phyloP scores from a whole-genome alignment of 192 early-diverging fungal species.

The Neocallimastix lanati region DNA sequence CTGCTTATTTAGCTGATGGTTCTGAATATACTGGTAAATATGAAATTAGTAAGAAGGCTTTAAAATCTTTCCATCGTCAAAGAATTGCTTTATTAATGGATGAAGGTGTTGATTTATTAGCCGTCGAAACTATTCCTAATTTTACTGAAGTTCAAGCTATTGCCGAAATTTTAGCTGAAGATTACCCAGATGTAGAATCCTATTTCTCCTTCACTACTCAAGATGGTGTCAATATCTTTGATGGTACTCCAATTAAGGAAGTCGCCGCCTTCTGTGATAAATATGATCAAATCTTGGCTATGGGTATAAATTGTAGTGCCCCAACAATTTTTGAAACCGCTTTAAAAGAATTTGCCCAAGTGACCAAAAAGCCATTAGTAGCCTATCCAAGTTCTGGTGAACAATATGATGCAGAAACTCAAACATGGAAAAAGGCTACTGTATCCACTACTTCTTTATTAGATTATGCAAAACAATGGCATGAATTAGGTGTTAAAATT shows the following conservation, averaged over 20 bases:
- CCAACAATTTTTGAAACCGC: conserved; percentile 5
- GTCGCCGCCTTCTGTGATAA: conserved; percentile 8
- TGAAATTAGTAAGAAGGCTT: conserved; percentile 10
- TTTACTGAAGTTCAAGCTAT: conserved; percentile 30
- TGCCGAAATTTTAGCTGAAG: conserved; percentile 10
- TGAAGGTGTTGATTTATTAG: conserved; percentile 27
- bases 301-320: conserved; percentile 49
- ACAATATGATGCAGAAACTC: conserved; percentile 14
- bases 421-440: conserved; percentile 7
- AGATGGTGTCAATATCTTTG: conserved; percentile 8
- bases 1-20: conserved; percentile 38
- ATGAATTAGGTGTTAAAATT: conserved; percentile 14
- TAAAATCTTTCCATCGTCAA: conserved; percentile 31
- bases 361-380: conserved; percentile 15
- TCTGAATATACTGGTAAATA: conserved; percentile 51
- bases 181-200: neutral
- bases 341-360: neutral
- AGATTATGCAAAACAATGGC: conserved; percentile 7
- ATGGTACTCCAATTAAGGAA: conserved; percentile 25
- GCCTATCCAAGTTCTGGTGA: conserved; percentile 34
- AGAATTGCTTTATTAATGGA: conserved; percentile 11
- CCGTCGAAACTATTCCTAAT: conserved; percentile 53
- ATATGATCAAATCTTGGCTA: conserved; percentile 13
- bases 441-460: neutral
- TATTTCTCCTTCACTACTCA: conserved; percentile 27